Conservation (phyloP, 495 filamentous ascomycete species). For the Penicillium pulvis region DNA sequence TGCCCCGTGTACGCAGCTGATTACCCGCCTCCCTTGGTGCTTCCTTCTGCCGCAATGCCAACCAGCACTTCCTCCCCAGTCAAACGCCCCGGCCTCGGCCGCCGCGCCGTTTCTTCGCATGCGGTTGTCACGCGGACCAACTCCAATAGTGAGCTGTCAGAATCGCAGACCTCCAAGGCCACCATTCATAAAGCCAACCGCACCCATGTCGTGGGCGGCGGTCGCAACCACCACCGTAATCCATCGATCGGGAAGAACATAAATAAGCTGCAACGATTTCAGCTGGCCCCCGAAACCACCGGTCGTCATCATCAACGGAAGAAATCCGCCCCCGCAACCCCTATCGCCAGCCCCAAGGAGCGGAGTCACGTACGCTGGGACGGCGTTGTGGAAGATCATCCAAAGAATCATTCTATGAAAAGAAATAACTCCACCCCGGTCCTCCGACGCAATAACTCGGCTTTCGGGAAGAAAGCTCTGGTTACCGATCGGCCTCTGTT, state of each 20-base stretch:
- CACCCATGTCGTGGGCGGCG: slow-evolving; percentile 47
- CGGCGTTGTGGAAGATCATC: slow-evolving; percentile 34
- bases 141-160: slow-evolving; percentile 39
- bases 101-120: slow-evolving; percentile 51
- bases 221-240: slow-evolving; percentile 48
- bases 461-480: slow-evolving; percentile 39
- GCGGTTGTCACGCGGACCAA: slow-evolving; percentile 45
- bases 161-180: slow-evolving; percentile 37
- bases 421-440: slow-evolving; percentile 50
- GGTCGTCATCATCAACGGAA: slow-evolving; percentile 50
- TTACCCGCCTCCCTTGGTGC: slow-evolving; percentile 27
- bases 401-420: slow-evolving; percentile 40
- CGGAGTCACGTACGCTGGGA: slow-evolving; percentile 46
- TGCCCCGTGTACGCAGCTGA: slow-evolving; percentile 25
- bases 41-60: slow-evolving; percentile 40
- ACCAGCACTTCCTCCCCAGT: slow-evolving; percentile 47
- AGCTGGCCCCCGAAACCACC: slow-evolving; percentile 32
- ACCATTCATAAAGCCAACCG: slow-evolving; percentile 38
- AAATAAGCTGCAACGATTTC: slow-evolving; percentile 43
- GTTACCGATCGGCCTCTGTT: slow-evolving; percentile 41
- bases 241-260: slow-evolving; percentile 46
- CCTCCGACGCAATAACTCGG: slow-evolving; percentile 41
- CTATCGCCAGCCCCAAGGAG: slow-evolving; percentile 43
- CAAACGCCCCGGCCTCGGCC: slow-evolving; percentile 50
- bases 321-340: slow-evolving; percentile 51